Conservation (phyloP, 192 early-diverging fungal genomes). For the Mortierella antarctica region DNA sequence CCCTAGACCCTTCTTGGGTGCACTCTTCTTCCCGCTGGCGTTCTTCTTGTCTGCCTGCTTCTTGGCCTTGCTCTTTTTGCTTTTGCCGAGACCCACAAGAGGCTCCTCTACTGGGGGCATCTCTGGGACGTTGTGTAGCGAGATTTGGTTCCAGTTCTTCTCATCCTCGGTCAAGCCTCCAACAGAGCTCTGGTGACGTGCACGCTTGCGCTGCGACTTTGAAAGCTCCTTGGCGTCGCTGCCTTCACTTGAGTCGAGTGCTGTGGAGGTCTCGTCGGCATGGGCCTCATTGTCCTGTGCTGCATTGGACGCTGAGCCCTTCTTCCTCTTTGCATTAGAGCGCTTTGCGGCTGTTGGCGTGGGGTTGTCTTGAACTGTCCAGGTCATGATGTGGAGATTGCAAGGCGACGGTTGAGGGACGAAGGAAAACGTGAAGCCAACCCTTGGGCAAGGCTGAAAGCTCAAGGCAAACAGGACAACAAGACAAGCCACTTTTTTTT, state of each 20-base stretch:
- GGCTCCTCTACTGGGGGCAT: conserved; percentile 19
- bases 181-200: conserved; percentile 23
- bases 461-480: background rate
- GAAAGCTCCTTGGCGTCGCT: conserved; percentile 34
- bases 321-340: conserved; percentile 51
- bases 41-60: background rate
- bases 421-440: background rate
- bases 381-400: conserved; percentile 24
- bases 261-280: background rate
- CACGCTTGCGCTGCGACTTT: conserved; percentile 50
- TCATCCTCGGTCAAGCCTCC: conserved; percentile 34
- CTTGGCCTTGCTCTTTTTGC: conserved; percentile 11
- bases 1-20: background rate
- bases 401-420: background rate
- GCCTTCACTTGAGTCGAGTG: background rate
- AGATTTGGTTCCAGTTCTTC: conserved; percentile 37
- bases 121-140: conserved; percentile 23
- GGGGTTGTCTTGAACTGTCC: conserved; percentile 42
- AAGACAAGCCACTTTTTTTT: conserved; percentile 16
- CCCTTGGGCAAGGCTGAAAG: background rate
- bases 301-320: conserved; percentile 3
- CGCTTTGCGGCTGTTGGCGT: conserved; percentile 17
- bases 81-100: background rate
- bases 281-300: background rate
- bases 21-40: conserved; percentile 7